phyloP scores from a whole-genome alignment of 148 eudicot species.

The Rhododendron henanense region DNA sequence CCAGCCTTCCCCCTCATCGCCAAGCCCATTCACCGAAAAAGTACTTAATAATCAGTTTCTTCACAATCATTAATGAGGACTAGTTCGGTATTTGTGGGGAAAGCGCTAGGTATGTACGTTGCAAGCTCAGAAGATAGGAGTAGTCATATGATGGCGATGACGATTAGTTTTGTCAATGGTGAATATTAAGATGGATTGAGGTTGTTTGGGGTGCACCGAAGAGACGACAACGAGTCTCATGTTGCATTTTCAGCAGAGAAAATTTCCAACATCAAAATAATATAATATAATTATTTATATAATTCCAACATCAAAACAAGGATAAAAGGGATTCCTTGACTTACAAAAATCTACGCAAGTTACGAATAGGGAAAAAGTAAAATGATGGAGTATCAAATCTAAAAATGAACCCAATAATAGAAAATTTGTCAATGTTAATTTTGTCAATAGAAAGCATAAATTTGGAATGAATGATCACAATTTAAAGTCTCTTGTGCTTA shows the following conservation, averaged over 20 bases:
- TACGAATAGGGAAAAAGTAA: too few relatives aligned
- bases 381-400: too few relatives aligned
- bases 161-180: constrained; percentile 34
- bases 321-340: too few relatives aligned
- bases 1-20: not conserved
- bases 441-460: not conserved
- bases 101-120: constrained; percentile 39
- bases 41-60: constrained; percentile 5
- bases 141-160: constrained; percentile 51
- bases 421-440: not conserved
- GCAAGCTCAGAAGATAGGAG: constrained; percentile 30
- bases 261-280: not conserved
- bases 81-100: constrained; percentile 30
- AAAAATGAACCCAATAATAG: too few relatives aligned
- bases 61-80: constrained; percentile 21
- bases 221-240: constrained; percentile 38
- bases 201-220: constrained; percentile 32
- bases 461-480: not conserved
- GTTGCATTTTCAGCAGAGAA: constrained; percentile 15
- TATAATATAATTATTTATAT: too few relatives aligned
- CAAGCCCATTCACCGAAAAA: not conserved
- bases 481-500: not conserved
- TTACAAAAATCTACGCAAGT: too few relatives aligned
- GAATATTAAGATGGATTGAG: constrained; percentile 23
- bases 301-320: too few relatives aligned